Base-by-base conservation (phyloP, 805 yeast genomes). In the Candida krabiensis region DNA sequence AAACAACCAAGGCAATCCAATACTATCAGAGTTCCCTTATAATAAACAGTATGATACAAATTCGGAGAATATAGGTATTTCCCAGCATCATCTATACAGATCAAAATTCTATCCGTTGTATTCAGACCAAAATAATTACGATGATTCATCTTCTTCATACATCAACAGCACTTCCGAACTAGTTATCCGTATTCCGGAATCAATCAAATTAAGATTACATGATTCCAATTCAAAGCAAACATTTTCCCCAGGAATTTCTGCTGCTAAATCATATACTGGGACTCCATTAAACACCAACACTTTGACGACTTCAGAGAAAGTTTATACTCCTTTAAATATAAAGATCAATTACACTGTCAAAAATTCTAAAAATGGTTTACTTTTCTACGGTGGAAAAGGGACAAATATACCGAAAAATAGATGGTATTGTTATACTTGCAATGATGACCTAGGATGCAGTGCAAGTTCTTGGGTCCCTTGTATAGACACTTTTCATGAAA, bases 391-490 rank as follows among this genome's bases (percentile, higher is more conserved):
- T 12, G 79, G 81, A 9, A 58, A 62, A 9, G 67, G 72, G 32
- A 67, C 80, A 2, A 68, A 70, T 45, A 58, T 70, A 41, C 63
- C 70, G 13, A 59, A 58, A 37, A 60, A 67, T 24, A 63, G 66
- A 32, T 88, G 96, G 95, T 93, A 83, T 53, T 95, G 87, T 2
- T 89, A 85, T 60, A 91, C 98, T 0, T 70, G 78, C 2, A 90
- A 91, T 54, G 72, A 86, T 4, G 89, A 87, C 19, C 63, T 82
- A 30, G 87, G 88, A 13, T 72, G 84, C 3, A 78, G 93, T 12
- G 86, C 98, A 0, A 86, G 96, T 2, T 83, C 89, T n/a, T 93
- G 99, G 99, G 85, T 93, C 33, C 99, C 99, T 0, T 93, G 99
- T 57, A 73, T 93, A 5, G 97, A 93, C 47, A 86, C 83, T 30